Base-by-base conservation (phyloP, 2,329 filamentous ascomycete genomes). In the Fusarium sp. region DNA sequence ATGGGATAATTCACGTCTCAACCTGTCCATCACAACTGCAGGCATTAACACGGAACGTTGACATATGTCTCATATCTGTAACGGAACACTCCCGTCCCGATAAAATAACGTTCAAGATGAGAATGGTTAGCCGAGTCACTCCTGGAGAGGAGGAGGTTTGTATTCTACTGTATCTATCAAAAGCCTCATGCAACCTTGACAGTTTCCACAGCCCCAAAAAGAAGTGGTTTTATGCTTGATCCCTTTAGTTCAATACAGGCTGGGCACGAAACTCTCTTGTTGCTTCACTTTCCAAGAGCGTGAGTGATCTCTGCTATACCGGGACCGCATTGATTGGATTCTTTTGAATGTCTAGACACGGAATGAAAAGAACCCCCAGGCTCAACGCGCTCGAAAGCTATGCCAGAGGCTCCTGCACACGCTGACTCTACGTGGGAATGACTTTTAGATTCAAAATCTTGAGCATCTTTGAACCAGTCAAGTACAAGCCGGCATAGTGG, bases 21-120 rank as follows among this genome's bases (percentile, higher is more conserved):
- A 17, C 14, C 14, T 23, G 33, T 17, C 14, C 17, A 59, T 59
- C 17, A 33, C 29, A 6, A 6, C 32, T 11, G n/a, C 48, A 43
- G 48, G 56, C 56, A 59, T 59, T 39, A 29, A 59, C 33, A n/a
- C 48, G 42, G 55, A 43, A 37, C 4, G 11, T 31, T 7, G 19
- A 13, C 2, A 48, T 43, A 14, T 43, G 56, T 59, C 37, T 59
- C 56, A 60, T 23, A 32, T 60, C 4, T 48, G 49, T 42, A 23
- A 37, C 56, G 48, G 56, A 48, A 59, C 4, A 19, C 15, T 15
- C 25, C 8, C 15, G 14, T 29, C 9, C 56, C 56, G 56, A 33
- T 25, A 5, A 19, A n/a, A 25, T 23, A 19, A n/a, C 10, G 14
- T 8, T 14, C 19, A 33, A 7, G 31, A 32, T 31, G 4, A 5